Percentiles rank a stretch among this genome's conserved stretches.
These are phyloP conservation scores for Cutaneotrichosporon dermatis DNA, from an alignment of 1,284 basidiomycete genomes.

Conservation along the genomic window DNA sequence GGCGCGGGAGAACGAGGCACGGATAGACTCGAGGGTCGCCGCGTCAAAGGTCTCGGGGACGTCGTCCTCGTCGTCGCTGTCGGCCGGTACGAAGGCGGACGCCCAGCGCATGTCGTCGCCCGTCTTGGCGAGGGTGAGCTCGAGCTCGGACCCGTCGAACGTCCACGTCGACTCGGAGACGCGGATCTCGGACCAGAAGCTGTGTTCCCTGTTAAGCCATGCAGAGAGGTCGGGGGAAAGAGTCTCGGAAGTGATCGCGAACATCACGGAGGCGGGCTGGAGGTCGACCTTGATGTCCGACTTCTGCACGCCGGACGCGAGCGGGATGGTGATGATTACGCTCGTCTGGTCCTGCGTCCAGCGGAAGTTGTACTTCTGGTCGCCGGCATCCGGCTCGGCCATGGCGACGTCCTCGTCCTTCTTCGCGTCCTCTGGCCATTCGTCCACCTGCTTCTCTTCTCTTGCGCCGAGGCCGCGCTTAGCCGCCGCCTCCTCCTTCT, in stretches of 20 bases:
- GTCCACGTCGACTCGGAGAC: conserved; percentile 76
- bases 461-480: conserved; percentile 36
- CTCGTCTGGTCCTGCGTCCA: conserved; percentile 85
- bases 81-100: conserved; percentile 61
- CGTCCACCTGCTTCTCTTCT: conserved; percentile 1
- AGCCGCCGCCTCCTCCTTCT: conserved; percentile 13
- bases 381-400: not conserved
- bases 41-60: conserved; percentile 87
- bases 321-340: conserved; percentile 72
- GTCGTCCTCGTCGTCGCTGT: conserved; percentile 55
- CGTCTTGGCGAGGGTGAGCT: conserved; percentile 80
- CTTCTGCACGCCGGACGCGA: conserved; percentile 65
- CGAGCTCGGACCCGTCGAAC: conserved; percentile 68
- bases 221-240: conserved; percentile 52
- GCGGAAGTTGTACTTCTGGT: conserved; percentile 61
- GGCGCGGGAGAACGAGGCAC: conserved; percentile 53
- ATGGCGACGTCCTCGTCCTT: conserved; percentile 12
- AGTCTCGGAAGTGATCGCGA: conserved; percentile 32
- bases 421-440: conserved; percentile 12
- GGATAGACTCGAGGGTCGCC: conserved; percentile 69
- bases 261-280: conserved; percentile 59
- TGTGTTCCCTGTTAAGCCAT: conserved; percentile 54
- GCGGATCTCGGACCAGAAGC: conserved; percentile 71
- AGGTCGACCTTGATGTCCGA: conserved; percentile 64
- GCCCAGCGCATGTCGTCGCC: conserved; percentile 70